Conservation (phyloP, 169 alveolate species). For the Cryptosporidium felis region DNA sequence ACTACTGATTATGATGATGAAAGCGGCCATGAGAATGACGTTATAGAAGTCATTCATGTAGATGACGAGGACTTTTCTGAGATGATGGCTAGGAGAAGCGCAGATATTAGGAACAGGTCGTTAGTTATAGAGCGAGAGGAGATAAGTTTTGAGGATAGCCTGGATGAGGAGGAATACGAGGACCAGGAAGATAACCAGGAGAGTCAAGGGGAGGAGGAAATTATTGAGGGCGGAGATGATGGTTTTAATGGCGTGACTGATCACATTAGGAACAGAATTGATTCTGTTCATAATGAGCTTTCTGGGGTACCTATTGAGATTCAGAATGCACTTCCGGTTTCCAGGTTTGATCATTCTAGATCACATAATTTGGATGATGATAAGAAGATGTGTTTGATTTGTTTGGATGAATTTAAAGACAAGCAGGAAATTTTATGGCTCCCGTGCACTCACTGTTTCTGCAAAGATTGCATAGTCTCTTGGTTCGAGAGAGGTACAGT, state of each 20-base stretch:
- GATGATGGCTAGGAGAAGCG: neutral
- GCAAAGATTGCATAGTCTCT: slow-evolving; percentile 75
- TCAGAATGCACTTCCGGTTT: slow-evolving; percentile 38
- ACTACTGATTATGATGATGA: neutral
- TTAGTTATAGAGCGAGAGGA: slow-evolving; percentile 5
- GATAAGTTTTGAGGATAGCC: neutral
- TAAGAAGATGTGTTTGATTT: slow-evolving; percentile 74
- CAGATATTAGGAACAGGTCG: slow-evolving; percentile 27
- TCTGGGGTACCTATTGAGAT: slow-evolving; percentile 6
- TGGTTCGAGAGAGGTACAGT: slow-evolving; percentile 76
- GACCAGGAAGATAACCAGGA: neutral
- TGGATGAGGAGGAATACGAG: neutral
- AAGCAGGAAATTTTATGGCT: slow-evolving; percentile 74
- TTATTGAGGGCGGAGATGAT: neutral
- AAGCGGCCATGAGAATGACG: neutral
- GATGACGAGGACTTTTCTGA: slow-evolving; percentile 9
- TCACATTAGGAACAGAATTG: neutral
- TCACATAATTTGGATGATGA: slow-evolving; percentile 64
- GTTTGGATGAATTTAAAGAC: slow-evolving; percentile 75
- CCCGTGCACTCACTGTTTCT: slow-evolving; percentile 79
- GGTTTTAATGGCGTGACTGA: neutral
- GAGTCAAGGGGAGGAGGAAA: neutral
- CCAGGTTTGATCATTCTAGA: slow-evolving; percentile 11
- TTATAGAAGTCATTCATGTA: slow-evolving; percentile 20
- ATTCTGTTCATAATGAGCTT: neutral